Base-by-base conservation (phyloP, 768 basidiomycete species). In the Collybia nuda region DNA sequence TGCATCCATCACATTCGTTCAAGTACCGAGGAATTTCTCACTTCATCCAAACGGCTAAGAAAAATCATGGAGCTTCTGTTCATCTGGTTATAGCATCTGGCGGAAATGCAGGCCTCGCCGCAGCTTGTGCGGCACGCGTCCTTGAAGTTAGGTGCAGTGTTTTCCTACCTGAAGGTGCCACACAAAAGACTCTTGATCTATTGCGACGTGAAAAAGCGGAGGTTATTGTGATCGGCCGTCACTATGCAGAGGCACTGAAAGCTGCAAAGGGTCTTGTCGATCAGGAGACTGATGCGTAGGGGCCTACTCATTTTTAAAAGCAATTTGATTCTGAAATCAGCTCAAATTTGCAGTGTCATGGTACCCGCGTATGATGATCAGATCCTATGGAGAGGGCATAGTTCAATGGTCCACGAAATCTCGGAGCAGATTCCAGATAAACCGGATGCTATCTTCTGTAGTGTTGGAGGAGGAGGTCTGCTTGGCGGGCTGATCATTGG, bases 101-200 rank as follows among this genome's bases (percentile, higher is more conserved):
- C 4, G 89, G 89, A n/a, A 90, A 91, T 60, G 90, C 86, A n/a
- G 88, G 83, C 1, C 69, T 89, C 12, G 89, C 87, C 11, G 78
- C 80, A 0, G 88, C 88, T 14, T 77, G 79, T 53, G 84, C 82
- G 18, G 80, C 88, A 7, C 70, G 76, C 23, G 67, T 60, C 17
- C 72, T 89, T 19, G 67, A 68, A 5, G 68, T 88, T 38, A 71
- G 63, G 59, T 90, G 88, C 62, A 86, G 81, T 5, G 82, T 90
- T 2, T 90, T 75, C 61, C 71, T 92, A 19, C 87, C 89, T 0
- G 64, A 73, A 28, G 78, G 77, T 5, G 82, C 76, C 11, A 57
- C 75, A 28, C 65, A 67, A 55, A 73, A 67, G 17, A 85, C 80
- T 0, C 61, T 84, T 18, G 67, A 73, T 24, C 65, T 79, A 60